Conservation (phyloP, 2,329 filamentous ascomycete species). For the Venturiaceae sp. region DNA sequence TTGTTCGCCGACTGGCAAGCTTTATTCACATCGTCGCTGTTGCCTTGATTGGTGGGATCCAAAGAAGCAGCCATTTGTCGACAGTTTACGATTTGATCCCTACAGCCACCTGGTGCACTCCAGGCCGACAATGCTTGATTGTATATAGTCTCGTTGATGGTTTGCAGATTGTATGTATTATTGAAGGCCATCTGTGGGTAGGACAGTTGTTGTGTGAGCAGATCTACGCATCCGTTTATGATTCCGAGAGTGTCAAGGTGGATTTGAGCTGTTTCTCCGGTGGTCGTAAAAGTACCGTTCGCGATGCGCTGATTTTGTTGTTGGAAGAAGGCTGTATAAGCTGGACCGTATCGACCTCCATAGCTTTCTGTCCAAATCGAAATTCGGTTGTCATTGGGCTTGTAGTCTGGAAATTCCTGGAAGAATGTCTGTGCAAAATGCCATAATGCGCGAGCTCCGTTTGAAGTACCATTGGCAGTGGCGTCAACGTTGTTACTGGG, state of each 20-base stretch:
- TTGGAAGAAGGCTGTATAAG: conserved; percentile 45
- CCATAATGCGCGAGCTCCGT: conserved; percentile 47
- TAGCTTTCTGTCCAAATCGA: conserved; percentile 35
- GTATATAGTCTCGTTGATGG: conserved; percentile 39
- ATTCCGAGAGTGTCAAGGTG: conserved; percentile 44
- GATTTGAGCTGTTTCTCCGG: conserved; percentile 24
- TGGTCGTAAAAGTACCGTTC: conserved; percentile 24
- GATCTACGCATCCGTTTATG: conserved; percentile 47
- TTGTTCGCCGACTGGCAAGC: conserved; percentile 34
- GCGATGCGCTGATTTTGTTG: conserved; percentile 46
- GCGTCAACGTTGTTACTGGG: conserved; percentile 32
- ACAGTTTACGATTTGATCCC: conserved; percentile 44
- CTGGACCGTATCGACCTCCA: conserved; percentile 49
- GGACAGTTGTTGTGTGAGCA: conserved; percentile 34
- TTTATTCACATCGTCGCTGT: conserved; percentile 25
- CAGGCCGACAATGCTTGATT: conserved; percentile 35
- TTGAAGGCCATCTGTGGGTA: conserved; percentile 45
- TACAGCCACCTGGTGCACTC: conserved; percentile 39
- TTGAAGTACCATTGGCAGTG: conserved; percentile 41
- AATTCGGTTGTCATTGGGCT: conserved; percentile 14
- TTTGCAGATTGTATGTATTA: conserved; percentile 48
- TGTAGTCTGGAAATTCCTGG: conserved; percentile 24
- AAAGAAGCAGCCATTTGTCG: conserved; percentile 33
- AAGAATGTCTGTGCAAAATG: conserved; percentile 54
- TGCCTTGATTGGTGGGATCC: conserved; percentile 38